These are phyloP conservation scores for Albifimbria verrucaria DNA, from an alignment of 2,329 filamentous ascomycete genomes.

Conservation along the genomic window DNA sequence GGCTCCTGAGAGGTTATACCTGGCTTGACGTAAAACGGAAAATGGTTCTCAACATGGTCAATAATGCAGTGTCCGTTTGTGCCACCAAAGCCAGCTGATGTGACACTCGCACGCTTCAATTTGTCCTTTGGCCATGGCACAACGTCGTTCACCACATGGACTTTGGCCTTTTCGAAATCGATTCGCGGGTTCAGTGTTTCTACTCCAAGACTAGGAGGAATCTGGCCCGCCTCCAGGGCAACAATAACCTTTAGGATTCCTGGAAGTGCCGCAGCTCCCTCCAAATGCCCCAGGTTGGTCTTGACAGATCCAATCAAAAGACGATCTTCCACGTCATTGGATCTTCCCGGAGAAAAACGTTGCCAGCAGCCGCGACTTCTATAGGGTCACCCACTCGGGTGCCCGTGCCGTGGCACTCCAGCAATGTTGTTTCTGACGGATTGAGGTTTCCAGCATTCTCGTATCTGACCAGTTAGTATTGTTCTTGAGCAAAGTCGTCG, in stretches of 20 bases:
- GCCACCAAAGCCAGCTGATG: background rate
- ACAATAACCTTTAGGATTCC: background rate
- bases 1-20: background rate
- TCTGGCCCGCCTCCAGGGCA: background rate
- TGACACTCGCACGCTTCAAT: background rate
- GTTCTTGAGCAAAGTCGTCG: background rate
- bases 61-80: background rate
- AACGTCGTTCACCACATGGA: background rate
- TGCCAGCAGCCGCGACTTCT: constrained; percentile 24
- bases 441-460: constrained; percentile 9
- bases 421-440: constrained; percentile 6
- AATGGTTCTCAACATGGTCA: background rate
- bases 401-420: constrained; percentile 2
- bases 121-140: background rate
- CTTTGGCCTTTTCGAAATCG: background rate
- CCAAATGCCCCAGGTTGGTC: background rate
- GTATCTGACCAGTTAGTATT: constrained; percentile 18
- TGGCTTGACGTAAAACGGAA: background rate
- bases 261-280: background rate
- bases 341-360: background rate
- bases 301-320: background rate
- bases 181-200: background rate
- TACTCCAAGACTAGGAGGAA: background rate
- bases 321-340: background rate
- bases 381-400: constrained; percentile 30